Evolutionary conservation across 257 asterid genomes (phyloP).

Genomic region (Linaria vulgaris): DNA sequence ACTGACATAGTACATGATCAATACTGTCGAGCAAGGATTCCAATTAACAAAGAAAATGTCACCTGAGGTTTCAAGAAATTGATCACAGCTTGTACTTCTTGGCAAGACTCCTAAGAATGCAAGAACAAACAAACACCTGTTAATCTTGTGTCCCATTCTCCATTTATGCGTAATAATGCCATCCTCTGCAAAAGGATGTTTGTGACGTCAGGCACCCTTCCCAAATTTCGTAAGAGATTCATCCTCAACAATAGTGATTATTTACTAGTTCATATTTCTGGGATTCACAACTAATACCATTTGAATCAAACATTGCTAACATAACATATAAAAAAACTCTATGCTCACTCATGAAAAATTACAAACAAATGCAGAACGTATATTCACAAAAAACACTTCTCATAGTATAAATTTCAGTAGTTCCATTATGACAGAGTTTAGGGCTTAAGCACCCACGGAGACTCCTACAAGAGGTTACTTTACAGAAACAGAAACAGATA

Average conservation of each 20-base stretch:
- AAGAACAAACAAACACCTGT: constrained; percentile 12
- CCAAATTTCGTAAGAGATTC: neutral
- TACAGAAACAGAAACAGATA: neutral
- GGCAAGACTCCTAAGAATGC: constrained; percentile 74
- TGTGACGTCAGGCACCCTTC: neutral
- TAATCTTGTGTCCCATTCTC: neutral
- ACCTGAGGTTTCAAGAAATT: constrained; percentile 84
- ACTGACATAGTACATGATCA: too few relatives aligned
- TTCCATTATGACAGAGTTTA: neutral
- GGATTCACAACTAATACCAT: neutral
- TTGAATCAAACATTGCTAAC: neutral
- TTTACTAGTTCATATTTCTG: too few relatives aligned
- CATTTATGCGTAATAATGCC: neutral
- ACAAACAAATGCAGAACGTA: neutral
- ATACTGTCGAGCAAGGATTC: constrained; percentile 13
- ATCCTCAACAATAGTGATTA: neutral
- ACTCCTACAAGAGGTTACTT: neutral
- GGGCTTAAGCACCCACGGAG: neutral
- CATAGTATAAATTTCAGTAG: neutral
- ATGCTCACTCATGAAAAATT: neutral
- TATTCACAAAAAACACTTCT: neutral
- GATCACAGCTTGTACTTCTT: constrained; percentile 79
- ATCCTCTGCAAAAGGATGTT: neutral
- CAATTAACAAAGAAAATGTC: constrained; percentile 5
- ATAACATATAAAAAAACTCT: neutral